Percentiles rank a stretch among this genome's conserved stretches.
These are phyloP conservation scores for Albophoma yamanashiensis DNA, from an alignment of 2,329 filamentous ascomycete species.

Conservation along the genomic window DNA sequence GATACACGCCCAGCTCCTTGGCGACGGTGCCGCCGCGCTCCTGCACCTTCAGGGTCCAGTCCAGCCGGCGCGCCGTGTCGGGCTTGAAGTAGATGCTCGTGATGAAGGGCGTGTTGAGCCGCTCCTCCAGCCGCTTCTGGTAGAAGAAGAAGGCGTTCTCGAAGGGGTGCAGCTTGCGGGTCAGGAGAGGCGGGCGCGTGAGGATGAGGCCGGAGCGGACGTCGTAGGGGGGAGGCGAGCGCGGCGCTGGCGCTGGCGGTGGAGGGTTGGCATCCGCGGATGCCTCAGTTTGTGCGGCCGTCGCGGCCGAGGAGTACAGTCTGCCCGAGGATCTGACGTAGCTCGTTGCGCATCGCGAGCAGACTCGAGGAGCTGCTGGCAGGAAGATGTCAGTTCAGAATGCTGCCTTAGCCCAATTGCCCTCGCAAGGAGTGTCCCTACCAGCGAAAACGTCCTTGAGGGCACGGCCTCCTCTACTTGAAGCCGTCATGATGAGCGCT, in stretches of 20 bases:
- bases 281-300: slow-evolving; percentile 9
- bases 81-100: slow-evolving; percentile 92
- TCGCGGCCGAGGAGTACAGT: slow-evolving; percentile 23
- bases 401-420: not conserved
- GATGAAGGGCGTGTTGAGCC: slow-evolving; percentile 76
- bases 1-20: slow-evolving; percentile 78
- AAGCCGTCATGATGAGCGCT: slow-evolving; percentile 33
- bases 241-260: slow-evolving; percentile 5
- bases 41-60: slow-evolving; percentile 80
- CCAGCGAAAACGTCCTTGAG: slow-evolving; percentile 38
- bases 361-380: slow-evolving; percentile 19
- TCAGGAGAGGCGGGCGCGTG: slow-evolving; percentile 79
- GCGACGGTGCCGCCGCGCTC: slow-evolving; percentile 64
- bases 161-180: slow-evolving; percentile 72
- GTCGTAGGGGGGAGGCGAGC: slow-evolving; percentile 26
- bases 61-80: slow-evolving; percentile 70
- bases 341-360: slow-evolving; percentile 26
- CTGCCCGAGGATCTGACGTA: slow-evolving; percentile 16
- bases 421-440: slow-evolving; percentile 19
- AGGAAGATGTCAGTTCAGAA: slow-evolving; percentile 2
- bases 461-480: slow-evolving; percentile 45
- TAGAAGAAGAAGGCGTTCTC: slow-evolving; percentile 94
- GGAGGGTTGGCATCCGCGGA: slow-evolving; percentile 9
- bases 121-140: slow-evolving; percentile 92
- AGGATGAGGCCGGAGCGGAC: slow-evolving; percentile 65